phyloP scores from a whole-genome alignment of 164 flowering plant genomes.

The Nelumbo lutea region DNA sequence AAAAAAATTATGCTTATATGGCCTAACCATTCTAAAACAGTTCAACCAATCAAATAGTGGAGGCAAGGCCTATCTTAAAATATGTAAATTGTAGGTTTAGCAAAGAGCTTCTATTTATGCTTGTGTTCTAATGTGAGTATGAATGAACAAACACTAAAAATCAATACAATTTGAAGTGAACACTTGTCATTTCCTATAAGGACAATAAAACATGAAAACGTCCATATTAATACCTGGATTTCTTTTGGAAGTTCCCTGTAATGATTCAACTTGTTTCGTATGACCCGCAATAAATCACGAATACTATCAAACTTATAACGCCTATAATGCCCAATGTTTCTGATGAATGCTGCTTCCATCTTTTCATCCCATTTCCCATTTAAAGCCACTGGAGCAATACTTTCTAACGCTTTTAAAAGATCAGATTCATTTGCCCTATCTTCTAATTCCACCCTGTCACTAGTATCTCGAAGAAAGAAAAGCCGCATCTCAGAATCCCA shows the following conservation, averaged over 20 bases:
- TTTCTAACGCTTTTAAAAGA: constrained; percentile 52
- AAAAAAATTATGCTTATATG: too few relatives aligned
- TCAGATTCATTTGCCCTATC: constrained; percentile 49
- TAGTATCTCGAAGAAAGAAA: constrained; percentile 68
- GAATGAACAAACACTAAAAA: too few relatives aligned
- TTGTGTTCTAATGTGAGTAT: too few relatives aligned
- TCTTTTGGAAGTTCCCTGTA: constrained; percentile 64
- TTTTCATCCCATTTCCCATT: constrained; percentile 76
- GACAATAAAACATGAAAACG: too few relatives aligned
- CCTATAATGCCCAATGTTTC: constrained; percentile 61
- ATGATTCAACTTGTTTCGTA: constrained; percentile 72
- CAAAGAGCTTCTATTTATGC: too few relatives aligned
- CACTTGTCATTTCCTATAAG: too few relatives aligned
- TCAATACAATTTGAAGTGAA: too few relatives aligned
- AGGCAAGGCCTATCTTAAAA: too few relatives aligned
- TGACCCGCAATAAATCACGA: constrained; percentile 64
- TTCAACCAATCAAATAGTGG: too few relatives aligned
- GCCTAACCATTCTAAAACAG: too few relatives aligned
- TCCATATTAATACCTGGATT: constrained; percentile 34
- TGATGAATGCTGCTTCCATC: constrained; percentile 49
- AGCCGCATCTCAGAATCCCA: constrained; percentile 66
- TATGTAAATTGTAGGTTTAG: too few relatives aligned
- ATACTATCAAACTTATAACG: constrained; percentile 61
- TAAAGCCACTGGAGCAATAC: constrained; percentile 38
- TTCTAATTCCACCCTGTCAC: constrained; percentile 71